Evolutionary conservation across 768 basidiomycete genomes (phyloP), one percentile per base, ranked within the genome.

Genomic region (Suillus clintonianus): DNA sequence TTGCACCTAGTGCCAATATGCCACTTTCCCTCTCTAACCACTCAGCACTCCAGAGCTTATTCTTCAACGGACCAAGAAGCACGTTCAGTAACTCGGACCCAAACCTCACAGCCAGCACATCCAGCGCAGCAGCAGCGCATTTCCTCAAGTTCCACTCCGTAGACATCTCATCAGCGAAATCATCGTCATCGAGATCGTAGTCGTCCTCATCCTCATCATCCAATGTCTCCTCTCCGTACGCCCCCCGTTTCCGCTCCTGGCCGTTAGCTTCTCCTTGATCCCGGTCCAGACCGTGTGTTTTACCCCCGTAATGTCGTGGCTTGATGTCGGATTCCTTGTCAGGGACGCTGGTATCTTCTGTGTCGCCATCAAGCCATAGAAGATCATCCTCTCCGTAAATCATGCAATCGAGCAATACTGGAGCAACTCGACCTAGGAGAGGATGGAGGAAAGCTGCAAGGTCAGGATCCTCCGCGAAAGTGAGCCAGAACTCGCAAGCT

Each of bases 401-500:
- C 97, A 99, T 99, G 71, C 95, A 97, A 73, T 97, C 91, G 65
- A 99, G 82, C n/a, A 99, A 82, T 19, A 97, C 90, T 0, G 97
- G 97, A 3, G 92, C 94, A 45, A 99, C 94, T 69, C 93, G 92
- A n/a, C 83, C 88, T 10, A 99, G 83, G 64, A 95, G 85, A 2
- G 96, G 96, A 64, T 88, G 89, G 32, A 99, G 82, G 73, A 90
- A 92, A 3, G 88, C 86, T 11, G 89, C 88, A 27, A 99, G 83
- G 57, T 95, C 94, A 43, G 89, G 89, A 69, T 98, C 95, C 75
- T 99, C 97, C 17, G 97, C 96, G 72, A 99, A 99, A 1, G 96
- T 97, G 65, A 99, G 83, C 97, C 97, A 99, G 77, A 99, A 99
- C 82, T 99, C 97, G 83, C 96, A 97, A 27, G 97, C 97, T 79